Conservation (phyloP, 768 basidiomycete genomes). For the Termitomyces titanicus region DNA sequence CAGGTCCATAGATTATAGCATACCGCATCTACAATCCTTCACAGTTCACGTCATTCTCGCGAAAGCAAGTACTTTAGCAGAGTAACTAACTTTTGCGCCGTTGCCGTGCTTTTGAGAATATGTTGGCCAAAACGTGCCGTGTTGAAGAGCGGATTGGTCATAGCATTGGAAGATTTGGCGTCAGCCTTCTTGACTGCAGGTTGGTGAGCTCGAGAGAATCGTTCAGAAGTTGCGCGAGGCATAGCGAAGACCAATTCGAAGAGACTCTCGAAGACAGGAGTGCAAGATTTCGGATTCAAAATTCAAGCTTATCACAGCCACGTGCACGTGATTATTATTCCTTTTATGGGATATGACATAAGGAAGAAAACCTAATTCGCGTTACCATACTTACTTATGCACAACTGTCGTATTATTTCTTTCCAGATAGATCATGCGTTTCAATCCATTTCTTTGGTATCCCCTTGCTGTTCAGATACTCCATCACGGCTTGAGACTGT, state of each 20-base stretch:
- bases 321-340: neutral
- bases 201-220: conserved; percentile 68
- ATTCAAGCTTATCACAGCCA: neutral
- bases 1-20: conserved; percentile 15
- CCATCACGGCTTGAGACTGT: conserved; percentile 62
- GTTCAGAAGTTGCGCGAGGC: conserved; percentile 78
- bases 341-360: neutral
- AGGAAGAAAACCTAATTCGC: neutral
- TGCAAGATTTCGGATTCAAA: neutral
- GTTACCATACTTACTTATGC: neutral
- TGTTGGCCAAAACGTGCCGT: conserved; percentile 96
- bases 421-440: conserved; percentile 40
- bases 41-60: conserved; percentile 4
- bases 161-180: conserved; percentile 41
- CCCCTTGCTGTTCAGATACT: conserved; percentile 64
- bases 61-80: neutral
- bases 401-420: conserved; percentile 33
- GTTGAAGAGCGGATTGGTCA: conserved; percentile 89
- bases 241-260: conserved; percentile 43
- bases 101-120: conserved; percentile 91
- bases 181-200: conserved; percentile 52
- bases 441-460: conserved; percentile 84
- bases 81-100: conserved; percentile 76
- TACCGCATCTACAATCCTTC: conserved; percentile 43
- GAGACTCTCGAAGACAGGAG: too few relatives aligned